These are phyloP conservation scores for Diaporthe caulivora DNA, from an alignment of 2,329 filamentous ascomycete species.

Conservation along the genomic window DNA sequence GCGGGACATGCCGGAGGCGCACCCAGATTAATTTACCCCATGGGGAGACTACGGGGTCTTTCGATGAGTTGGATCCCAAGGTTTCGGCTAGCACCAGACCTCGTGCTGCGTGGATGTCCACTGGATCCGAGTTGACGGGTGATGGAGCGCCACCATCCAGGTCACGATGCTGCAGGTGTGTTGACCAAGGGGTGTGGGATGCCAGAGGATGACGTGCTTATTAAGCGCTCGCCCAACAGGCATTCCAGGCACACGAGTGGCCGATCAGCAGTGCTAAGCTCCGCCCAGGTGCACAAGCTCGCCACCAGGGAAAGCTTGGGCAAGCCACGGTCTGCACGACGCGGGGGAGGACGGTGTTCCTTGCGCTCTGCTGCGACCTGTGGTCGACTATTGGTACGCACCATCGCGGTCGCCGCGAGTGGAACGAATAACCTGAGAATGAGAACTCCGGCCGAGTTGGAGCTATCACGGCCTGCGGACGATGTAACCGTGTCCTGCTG, in stretches of 20 bases:
- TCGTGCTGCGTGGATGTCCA: conserved; percentile 16
- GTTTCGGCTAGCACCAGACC: conserved; percentile 24
- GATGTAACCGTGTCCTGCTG: neutral
- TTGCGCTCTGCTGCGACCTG: neutral
- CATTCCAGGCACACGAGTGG: neutral
- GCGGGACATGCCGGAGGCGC: conserved; percentile 8
- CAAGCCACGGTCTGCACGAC: neutral
- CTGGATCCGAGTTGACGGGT: neutral
- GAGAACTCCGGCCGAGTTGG: neutral
- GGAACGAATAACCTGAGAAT: conserved; percentile 9
- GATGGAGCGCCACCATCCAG: neutral
- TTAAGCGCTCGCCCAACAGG: neutral
- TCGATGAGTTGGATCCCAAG: conserved; percentile 21
- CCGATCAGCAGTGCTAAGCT: conserved; percentile 16
- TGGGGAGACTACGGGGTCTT: conserved; percentile 13
- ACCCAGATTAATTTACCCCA: conserved; percentile 19
- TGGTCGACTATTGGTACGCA: neutral
- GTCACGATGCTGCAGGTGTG: conserved; percentile 17
- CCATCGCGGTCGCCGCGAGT: neutral
- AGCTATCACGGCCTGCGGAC: neutral
- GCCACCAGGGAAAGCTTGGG: conserved; percentile 8
- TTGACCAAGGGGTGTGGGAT: conserved; percentile 18
- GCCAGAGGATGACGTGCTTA: neutral
- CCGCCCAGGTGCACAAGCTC: neutral
- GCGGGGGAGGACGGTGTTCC: neutral